Base-by-base conservation (phyloP, 2,329 filamentous ascomycete species). In the Aspergillus ruber region DNA sequence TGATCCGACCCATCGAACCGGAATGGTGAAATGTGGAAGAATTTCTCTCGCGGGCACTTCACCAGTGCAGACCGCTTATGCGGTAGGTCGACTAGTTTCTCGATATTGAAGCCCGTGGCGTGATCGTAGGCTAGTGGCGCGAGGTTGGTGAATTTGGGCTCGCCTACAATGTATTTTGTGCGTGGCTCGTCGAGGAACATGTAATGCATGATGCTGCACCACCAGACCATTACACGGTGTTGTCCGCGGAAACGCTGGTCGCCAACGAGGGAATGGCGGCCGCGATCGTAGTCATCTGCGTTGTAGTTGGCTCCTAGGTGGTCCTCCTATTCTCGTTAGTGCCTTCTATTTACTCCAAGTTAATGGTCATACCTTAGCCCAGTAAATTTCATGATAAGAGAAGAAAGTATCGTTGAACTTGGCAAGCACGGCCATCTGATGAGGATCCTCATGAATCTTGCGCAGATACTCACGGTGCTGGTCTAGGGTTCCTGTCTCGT, bases 361-460 rank as follows among this genome's bases (percentile, higher is more conserved):
- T n/a, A n/a, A n/a, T n/a, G n/a, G n/a, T n/a, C n/a, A 52, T 68
- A 79, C 78, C 73, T 82, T 83, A 32, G 82, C 84, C 85, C 85
- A 90, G 65, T 90, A 90, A 1, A 90, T 74, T 65, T 91, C 87
- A 62, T 87, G 90, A 64, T 90, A 90, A 0, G 85, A 83, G 64
- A 90, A 90, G 42, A 74, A 78, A 2, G 75, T 76, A 25, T 85
- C 83, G 47, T 90, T 79, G 63, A 88, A 91, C 21, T 78, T 77
- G 6, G 82, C 87, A 49, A 90, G 73, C 41, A 90, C 72, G 20
- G 83, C 80, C 45, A 89, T 71, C 52, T 84, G 80, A 66, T 90
- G 86, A 23, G 84, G 81, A 63, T 90, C 86, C 40, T 80, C 77
- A 59, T 88, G 81, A 46, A 85, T 75, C 54, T 79, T 78, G 25